Percentiles rank a stretch among this genome's conserved stretches.
Evolutionary conservation across 2,329 filamentous ascomycete genomes (phyloP).

Genomic region (Alternaria ventricosa): DNA sequence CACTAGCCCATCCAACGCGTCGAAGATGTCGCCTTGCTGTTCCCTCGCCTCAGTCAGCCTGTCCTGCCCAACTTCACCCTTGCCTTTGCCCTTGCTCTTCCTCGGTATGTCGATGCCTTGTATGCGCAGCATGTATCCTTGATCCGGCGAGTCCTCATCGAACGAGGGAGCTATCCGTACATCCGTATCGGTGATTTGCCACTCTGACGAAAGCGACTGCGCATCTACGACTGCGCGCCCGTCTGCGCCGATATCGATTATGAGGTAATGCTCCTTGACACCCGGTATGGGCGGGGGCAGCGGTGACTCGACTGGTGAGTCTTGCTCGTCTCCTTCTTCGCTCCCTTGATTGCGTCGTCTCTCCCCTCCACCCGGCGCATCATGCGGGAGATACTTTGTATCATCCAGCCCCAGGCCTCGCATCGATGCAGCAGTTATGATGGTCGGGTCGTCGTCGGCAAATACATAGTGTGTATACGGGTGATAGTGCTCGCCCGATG

Average conservation of each 20-base stretch:
- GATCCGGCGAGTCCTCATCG: constrained; percentile 54
- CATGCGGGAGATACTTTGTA: constrained; percentile 47
- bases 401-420: constrained; percentile 59
- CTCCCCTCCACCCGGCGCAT: constrained; percentile 26
- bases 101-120: constrained; percentile 58
- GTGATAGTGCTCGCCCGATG: constrained; percentile 77
- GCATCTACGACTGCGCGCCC: constrained; percentile 67
- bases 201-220: constrained; percentile 75
- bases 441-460: constrained; percentile 83
- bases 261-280: constrained; percentile 62
- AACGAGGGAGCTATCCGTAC: constrained; percentile 69
- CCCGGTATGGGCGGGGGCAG: constrained; percentile 57
- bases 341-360: constrained; percentile 22
- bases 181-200: constrained; percentile 67
- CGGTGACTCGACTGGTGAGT: constrained; percentile 43
- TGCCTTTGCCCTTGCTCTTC: constrained; percentile 42
- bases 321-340: constrained; percentile 32
- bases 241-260: constrained; percentile 60
- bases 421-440: constrained; percentile 71
- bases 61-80: constrained; percentile 35
- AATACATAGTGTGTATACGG: constrained; percentile 93
- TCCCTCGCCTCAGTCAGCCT: constrained; percentile 40
- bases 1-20: constrained; percentile 46
- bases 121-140: constrained; percentile 66
- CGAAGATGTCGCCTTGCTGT: constrained; percentile 44